A percentile compares a stretch with the other conserved stretches of the same genome.
These are phyloP conservation scores for Vicia sativa DNA, from an alignment of 306 rosid genomes.

Conservation along the genomic window DNA sequence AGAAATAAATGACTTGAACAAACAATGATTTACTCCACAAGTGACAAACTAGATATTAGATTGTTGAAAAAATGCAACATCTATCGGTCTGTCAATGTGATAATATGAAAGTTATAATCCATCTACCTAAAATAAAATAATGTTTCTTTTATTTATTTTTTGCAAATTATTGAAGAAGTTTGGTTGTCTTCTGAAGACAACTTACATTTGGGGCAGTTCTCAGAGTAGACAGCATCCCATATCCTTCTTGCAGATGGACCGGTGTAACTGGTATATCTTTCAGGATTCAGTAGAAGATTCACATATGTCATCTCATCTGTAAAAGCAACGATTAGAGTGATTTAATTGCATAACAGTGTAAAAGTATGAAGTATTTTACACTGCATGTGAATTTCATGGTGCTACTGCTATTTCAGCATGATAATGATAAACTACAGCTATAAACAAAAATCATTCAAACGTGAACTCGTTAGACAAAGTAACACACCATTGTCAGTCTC, in stretches of 20 bases:
- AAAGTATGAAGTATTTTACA: not conserved
- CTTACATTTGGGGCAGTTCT: constrained; percentile 98
- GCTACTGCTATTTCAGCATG: not conserved
- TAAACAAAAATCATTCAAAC: constrained; percentile 19
- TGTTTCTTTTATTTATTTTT: not conserved
- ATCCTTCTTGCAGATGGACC: constrained; percentile 97
- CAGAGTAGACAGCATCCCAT: constrained; percentile 90
- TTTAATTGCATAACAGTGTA: constrained; percentile 2
- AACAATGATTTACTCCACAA: not conserved
- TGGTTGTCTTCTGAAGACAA: constrained; percentile 4
- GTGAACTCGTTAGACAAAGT: constrained; percentile 21
- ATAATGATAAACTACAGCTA: constrained; percentile 21
- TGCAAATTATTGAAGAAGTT: constrained; percentile 9
- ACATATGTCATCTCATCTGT: constrained; percentile 96
- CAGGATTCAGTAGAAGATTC: constrained; percentile 92
- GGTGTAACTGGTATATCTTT: constrained; percentile 86
- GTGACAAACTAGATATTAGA: constrained; percentile 20
- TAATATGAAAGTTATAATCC: not conserved
- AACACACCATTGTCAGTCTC: constrained; percentile 86
- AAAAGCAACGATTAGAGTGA: constrained; percentile 32
- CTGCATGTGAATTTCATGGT: not conserved
- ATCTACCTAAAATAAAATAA: constrained; percentile 13
- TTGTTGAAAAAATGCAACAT: constrained; percentile 22
- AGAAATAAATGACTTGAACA: constrained; percentile 17
- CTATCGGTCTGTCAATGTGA: not conserved